Evolutionary conservation across 139 green algal genomes (phyloP), one percentile per base, ranked within the genome.

Genomic region (Astrephomene gubernaculifera): DNA sequence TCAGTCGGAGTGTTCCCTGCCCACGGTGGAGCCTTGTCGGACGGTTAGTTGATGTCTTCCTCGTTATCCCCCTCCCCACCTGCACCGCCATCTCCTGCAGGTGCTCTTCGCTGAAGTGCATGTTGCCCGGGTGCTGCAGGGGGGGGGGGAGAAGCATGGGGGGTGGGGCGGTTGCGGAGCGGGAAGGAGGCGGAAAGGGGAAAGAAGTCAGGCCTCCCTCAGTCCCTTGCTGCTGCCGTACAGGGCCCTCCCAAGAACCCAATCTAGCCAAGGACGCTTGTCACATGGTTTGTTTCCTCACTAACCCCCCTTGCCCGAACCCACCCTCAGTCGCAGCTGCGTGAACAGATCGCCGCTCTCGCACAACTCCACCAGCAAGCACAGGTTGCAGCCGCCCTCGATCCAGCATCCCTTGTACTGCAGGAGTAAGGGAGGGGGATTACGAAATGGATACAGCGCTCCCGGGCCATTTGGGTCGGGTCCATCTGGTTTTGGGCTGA

Each of bases 71-170:
- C 12, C 35, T 4, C 4, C 71, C 14, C 61, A 84, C 78, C 87
- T 90, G 87, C 67, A 90, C 72, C 49, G 82, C 69, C 78, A 89
- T 86, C 69, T 89, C 70, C 43, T 89, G 78, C 29, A 90, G 64
- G 87, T 88, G 72, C 29, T 75, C 63, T 65, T 90, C 87, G 29
- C 57, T 64, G 71, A 90, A 86, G 57, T 83, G 57, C 25, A 49
- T 36, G n/a, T 54, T 44, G 57, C 9, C 53, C 1, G 67, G 75
- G 24, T 41, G 57, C 78, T 84, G 73, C 29, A 1, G 14, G 25
- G 4, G 24, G 45, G 9, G 52, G 53, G 65, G 65, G 12, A 38
- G 36, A 10, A 21, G 63, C n/a, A n/a, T n/a, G n/a, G n/a, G n/a
- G n/a, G n/a, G n/a, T n/a, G n/a, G n/a, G n/a, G n/a, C n/a, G n/a